Evolutionary conservation across 176 grass and related monocot species (phyloP).

Genomic region (Saccharum spontaneum): DNA sequence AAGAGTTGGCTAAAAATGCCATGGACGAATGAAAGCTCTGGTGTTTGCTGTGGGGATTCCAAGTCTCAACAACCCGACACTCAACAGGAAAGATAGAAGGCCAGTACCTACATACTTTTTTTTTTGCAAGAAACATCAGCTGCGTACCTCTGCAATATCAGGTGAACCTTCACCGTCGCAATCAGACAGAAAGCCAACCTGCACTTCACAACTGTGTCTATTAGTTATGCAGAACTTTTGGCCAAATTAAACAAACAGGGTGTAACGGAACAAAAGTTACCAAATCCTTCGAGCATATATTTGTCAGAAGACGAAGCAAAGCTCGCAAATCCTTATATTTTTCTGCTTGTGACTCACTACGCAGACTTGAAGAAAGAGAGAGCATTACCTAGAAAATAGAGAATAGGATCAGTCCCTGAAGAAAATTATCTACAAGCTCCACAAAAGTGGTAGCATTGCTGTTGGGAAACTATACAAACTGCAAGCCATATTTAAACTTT

Average conservation of each 20-base stretch:
- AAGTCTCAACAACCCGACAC: constrained; percentile 4
- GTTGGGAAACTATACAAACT: constrained; percentile 24
- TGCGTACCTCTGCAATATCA: constrained; percentile 92
- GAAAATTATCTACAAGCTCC: constrained; percentile 11
- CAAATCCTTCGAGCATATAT: constrained; percentile 99
- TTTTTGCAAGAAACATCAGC: constrained; percentile 24
- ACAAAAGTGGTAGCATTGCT: background rate
- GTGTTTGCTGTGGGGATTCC: constrained; percentile 3
- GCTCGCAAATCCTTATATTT: constrained; percentile 98
- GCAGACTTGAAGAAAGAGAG: constrained; percentile 78
- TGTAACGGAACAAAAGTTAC: constrained; percentile 44
- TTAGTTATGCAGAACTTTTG: constrained; percentile 40
- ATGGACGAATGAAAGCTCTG: background rate
- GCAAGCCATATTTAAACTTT: constrained; percentile 7
- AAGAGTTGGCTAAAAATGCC: background rate
- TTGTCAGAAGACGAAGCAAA: constrained; percentile 93
- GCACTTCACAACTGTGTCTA: constrained; percentile 39
- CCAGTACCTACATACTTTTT: background rate
- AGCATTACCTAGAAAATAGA: constrained; percentile 77
- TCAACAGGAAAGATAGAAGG: background rate
- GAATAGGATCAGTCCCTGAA: background rate
- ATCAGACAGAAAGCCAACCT: constrained; percentile 89
- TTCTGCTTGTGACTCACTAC: constrained; percentile 83
- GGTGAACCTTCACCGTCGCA: constrained; percentile 52
- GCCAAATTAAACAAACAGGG: background rate